Evolutionary conservation across 805 yeast genomes (phyloP).

Genomic region (Wickerhamomyces tratensis): DNA sequence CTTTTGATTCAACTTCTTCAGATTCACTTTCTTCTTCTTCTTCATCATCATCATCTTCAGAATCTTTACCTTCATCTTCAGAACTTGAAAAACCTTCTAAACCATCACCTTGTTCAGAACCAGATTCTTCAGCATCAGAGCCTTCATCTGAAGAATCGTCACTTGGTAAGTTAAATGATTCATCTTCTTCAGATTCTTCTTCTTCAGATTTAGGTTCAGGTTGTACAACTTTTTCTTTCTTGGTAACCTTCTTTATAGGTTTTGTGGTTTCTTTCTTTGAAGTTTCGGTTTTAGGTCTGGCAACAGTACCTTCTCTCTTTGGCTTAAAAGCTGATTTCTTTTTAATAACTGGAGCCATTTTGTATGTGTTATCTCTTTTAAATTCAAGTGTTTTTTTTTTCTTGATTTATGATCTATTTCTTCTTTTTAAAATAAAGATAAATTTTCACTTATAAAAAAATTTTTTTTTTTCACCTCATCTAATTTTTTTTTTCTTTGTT

Average conservation of each 20-base stretch:
- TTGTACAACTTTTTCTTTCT: conserved; percentile 15
- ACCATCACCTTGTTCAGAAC: conserved; percentile 5
- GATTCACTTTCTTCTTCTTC: conserved; percentile 1
- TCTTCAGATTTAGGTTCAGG: conserved; percentile 17
- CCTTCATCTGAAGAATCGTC: conserved; percentile 3
- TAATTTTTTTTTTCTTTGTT: too few relatives aligned
- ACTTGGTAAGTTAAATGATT: conserved; percentile 16
- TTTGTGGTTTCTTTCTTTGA: background rate
- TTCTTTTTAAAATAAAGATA: too few relatives aligned
- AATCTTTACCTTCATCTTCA: conserved; percentile 10
- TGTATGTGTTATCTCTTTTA: background rate
- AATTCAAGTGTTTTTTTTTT: background rate
- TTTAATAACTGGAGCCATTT: conserved; percentile 4
- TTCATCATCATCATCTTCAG: conserved; percentile 8
- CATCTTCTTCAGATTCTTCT: conserved; percentile 15
- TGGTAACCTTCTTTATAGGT: conserved; percentile 4
- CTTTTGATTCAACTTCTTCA: conserved; percentile 1
- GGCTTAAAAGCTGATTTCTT: conserved; percentile 13
- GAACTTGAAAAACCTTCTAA: conserved; percentile 10
- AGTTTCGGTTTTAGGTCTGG: conserved; percentile 1
- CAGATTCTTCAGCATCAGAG: conserved; percentile 14
- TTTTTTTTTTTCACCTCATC: too few relatives aligned
- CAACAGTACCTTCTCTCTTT: conserved; percentile 7
- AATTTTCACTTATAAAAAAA: too few relatives aligned
- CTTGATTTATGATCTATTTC: background rate